Evolutionary conservation across 331 rosid species (phyloP), one percentile per base, ranked within the genome.

Genomic region (Cydonia oblonga): DNA sequence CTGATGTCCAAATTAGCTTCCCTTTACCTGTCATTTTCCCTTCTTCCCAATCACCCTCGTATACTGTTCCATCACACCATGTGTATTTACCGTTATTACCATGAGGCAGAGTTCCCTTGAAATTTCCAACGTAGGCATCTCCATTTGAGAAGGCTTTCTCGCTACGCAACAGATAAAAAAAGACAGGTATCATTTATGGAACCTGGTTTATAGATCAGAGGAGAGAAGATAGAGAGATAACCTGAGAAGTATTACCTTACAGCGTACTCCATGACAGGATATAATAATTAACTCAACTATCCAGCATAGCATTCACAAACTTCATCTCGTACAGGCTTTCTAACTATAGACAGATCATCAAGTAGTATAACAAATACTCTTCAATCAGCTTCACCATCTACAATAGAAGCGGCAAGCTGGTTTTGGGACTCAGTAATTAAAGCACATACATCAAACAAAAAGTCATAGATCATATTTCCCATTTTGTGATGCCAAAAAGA

Each of bases 11-110:
- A 57, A 76, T 26, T 23, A 88, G 78, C 64, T 79, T 60, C 46
- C 96, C 97, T 58, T 83, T 84, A 40, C 96, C 97, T 15, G 87
- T 85, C 87, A 88, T 89, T 82, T 88, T 88, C 56, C 90, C 95
- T 9, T 75, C 86, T 79, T 87, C 86, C 96, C 96, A 92, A 63
- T 86, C 95, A 29, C 96, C 97, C 46, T 87, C 89, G 22, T 87
- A 92, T 30, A 78, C 74, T 13, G 96, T 85, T 77, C 92, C 90
- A 74, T 86, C 86, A 49, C 79, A 81, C 97, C 97, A 92, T 42
- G 72, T 79, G 73, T 92, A 90, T 78, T 85, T 90, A 65, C 95
- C 97, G 69, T 83, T 86, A 51, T 83, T 86, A 51, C 86, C 96
- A 73, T 88, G 85, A 44, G 90, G 93, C 69, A 86, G 65, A 61